A percentile compares a stretch with the other conserved stretches of the same genome.
These are phyloP conservation scores for Diaporthe ilicicola DNA, from an alignment of 2,329 filamentous ascomycete genomes.

Conservation along the genomic window DNA sequence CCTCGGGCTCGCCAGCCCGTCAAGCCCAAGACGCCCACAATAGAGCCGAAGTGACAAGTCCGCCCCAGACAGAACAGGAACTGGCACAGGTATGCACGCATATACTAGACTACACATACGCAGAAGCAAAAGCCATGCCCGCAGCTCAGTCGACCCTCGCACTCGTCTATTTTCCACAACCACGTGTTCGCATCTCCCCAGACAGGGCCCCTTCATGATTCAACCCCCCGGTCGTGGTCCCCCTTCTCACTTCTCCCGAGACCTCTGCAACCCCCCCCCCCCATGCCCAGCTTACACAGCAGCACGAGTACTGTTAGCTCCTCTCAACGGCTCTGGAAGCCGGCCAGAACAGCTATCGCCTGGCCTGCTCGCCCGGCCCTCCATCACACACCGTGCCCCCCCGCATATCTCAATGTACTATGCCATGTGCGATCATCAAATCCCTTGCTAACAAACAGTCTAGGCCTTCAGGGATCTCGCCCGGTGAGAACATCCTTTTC, in stretches of 20 bases:
- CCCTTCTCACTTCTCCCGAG: neutral
- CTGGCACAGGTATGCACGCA: conserved; percentile 32
- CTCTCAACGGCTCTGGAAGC: neutral
- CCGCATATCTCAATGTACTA: neutral
- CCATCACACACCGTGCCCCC: neutral
- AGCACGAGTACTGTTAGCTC: neutral
- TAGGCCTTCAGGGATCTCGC: conserved; percentile 45
- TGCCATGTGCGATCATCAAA: neutral
- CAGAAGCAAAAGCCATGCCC: neutral
- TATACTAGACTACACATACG: too few species aligned
- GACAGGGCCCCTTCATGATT: neutral
- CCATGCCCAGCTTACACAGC: neutral
- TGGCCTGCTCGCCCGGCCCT: neutral
- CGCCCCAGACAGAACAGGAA: conserved; percentile 29
- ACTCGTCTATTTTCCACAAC: conserved; percentile 8
- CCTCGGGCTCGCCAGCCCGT: neutral
- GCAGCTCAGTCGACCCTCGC: neutral
- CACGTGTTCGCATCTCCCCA: conserved; percentile 1
- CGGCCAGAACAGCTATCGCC: neutral
- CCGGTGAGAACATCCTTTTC: conserved; percentile 37
- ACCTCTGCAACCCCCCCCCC: neutral
- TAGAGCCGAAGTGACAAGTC: neutral
- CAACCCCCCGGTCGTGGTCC: neutral
- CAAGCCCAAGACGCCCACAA: neutral
- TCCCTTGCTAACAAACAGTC: conserved; percentile 35